Percentiles rank a stretch among this genome's conserved stretches.
These are phyloP conservation scores for Suhomyces sp. DNA, from an alignment of 805 yeast genomes.

Conservation along the genomic window DNA sequence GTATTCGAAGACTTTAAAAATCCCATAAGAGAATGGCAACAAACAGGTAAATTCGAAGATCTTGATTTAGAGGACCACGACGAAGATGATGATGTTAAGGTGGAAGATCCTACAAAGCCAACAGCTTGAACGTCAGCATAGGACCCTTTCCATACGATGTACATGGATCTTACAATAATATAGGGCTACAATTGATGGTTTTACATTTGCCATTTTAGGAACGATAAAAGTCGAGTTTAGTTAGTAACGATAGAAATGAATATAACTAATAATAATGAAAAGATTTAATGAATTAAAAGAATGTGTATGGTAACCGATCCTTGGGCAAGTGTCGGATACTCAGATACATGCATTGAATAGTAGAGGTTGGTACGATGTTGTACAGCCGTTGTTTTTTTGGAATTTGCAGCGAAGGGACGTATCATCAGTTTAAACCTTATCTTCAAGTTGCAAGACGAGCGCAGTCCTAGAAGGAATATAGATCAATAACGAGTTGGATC, in stretches of 20 bases:
- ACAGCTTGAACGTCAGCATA: no score
- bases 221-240: neutral
- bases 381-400: no score
- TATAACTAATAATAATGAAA: no score
- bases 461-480: slow-evolving; percentile 74
- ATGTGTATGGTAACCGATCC: no score
- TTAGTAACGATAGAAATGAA: slow-evolving; percentile 1
- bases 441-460: slow-evolving; percentile 27
- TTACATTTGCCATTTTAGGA: neutral
- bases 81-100: no score
- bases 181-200: slow-evolving; percentile 1
- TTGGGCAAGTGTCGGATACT: no score
- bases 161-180: no score
- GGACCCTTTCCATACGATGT: no score
- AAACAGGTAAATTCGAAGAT: slow-evolving; percentile 13
- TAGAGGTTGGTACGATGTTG: no score
- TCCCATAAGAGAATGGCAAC: slow-evolving; percentile 40
- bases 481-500: slow-evolving; percentile 74
- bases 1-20: slow-evolving; percentile 36
- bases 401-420: no score
- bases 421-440: slow-evolving; percentile 7
- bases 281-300: slow-evolving; percentile 4
- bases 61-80: slow-evolving; percentile 1
- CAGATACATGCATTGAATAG: no score
- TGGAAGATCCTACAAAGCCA: no score